Conservation (phyloP, 768 basidiomycete species). For the Lactifluus echinatus region DNA sequence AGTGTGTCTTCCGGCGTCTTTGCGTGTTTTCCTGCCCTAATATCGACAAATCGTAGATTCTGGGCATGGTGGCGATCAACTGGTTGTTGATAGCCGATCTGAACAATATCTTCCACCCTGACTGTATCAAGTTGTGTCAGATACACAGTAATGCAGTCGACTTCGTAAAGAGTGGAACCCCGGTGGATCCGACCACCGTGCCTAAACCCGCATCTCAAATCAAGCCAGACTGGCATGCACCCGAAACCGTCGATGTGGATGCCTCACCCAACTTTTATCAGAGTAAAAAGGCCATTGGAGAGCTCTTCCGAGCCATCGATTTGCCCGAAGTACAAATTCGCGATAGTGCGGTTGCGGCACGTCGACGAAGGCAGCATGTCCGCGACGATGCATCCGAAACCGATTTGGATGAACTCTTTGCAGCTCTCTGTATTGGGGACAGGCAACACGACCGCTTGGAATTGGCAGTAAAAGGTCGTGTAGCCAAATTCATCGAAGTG, state of each 20-base stretch:
- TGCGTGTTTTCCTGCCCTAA: background rate
- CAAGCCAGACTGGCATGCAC: slow-evolving; percentile 62
- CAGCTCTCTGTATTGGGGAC: slow-evolving; percentile 12
- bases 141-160: slow-evolving; percentile 61
- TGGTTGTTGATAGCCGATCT: slow-evolving; percentile 63
- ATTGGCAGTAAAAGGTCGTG: slow-evolving; percentile 18
- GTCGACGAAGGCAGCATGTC: slow-evolving; percentile 18
- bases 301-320: slow-evolving; percentile 52
- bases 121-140: slow-evolving; percentile 45
- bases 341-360: slow-evolving; percentile 18
- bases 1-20: background rate
- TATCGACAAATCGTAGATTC: slow-evolving; percentile 31
- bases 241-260: slow-evolving; percentile 40
- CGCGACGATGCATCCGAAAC: slow-evolving; percentile 22
- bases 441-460: background rate
- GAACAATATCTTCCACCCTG: slow-evolving; percentile 38
- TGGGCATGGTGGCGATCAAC: slow-evolving; percentile 54
- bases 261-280: slow-evolving; percentile 33
- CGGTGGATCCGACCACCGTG: slow-evolving; percentile 29
- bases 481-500: slow-evolving; percentile 22
- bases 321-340: slow-evolving; percentile 32
- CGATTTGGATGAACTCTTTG: slow-evolving; percentile 25
- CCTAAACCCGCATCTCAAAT: slow-evolving; percentile 33
- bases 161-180: slow-evolving; percentile 44
- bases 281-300: slow-evolving; percentile 50